Conservation (phyloP, 2,329 filamentous ascomycete species). For the Colletotrichum spinosum region DNA sequence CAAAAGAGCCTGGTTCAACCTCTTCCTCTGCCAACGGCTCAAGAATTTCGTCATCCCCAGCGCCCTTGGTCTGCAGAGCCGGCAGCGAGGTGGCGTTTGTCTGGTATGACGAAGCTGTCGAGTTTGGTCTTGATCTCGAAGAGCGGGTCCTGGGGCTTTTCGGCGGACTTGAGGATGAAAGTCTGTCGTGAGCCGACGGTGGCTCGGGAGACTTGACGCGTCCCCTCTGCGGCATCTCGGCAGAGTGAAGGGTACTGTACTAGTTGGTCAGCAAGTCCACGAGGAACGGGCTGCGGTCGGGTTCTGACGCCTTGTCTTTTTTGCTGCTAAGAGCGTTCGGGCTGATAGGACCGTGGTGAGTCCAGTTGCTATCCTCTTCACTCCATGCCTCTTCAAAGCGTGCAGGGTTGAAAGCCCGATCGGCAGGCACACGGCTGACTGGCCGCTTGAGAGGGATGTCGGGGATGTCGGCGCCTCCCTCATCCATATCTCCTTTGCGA, state of each 20-base stretch:
- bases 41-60: constrained; percentile 44
- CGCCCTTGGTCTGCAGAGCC: constrained; percentile 41
- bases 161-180: constrained; percentile 41
- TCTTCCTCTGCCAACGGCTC: constrained; percentile 51
- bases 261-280: background rate
- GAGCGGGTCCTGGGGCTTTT: constrained; percentile 44
- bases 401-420: constrained; percentile 16
- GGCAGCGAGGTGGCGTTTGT: constrained; percentile 40
- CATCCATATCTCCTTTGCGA: constrained; percentile 19
- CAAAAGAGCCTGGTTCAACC: constrained; percentile 52
- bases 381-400: constrained; percentile 32
- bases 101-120: constrained; percentile 45
- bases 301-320: constrained; percentile 21
- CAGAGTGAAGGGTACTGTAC: constrained; percentile 9
- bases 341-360: constrained; percentile 26
- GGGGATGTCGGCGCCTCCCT: constrained; percentile 38
- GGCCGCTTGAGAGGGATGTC: constrained; percentile 41
- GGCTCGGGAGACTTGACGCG: constrained; percentile 35
- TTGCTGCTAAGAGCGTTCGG: constrained; percentile 12
- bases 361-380: constrained; percentile 31
- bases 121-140: constrained; percentile 43
- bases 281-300: background rate
- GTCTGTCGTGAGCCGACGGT: constrained; percentile 36
- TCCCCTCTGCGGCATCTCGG: constrained; percentile 14
- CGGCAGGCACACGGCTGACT: background rate